Evolutionary conservation across 139 green algal species (phyloP).

Genomic region (Asterochloris erici): DNA sequence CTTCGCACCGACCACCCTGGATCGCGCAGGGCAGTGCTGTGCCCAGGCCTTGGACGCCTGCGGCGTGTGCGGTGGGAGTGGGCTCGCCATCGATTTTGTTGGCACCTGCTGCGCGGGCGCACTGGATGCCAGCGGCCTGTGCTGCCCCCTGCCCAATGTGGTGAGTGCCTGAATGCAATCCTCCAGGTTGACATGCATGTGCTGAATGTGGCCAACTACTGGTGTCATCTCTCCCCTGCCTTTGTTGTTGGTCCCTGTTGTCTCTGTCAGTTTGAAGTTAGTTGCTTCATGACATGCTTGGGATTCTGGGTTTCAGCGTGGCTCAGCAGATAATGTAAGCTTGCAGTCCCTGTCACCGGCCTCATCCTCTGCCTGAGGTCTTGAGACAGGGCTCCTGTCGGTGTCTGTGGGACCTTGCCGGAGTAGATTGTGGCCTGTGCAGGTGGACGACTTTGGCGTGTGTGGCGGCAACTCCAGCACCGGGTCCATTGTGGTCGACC

Average conservation of each 20-base stretch:
- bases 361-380: no score
- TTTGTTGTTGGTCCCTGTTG: background rate
- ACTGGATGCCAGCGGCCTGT: slow-evolving; percentile 43
- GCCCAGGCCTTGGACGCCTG: slow-evolving; percentile 37
- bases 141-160: slow-evolving; percentile 27
- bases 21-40: slow-evolving; percentile 42
- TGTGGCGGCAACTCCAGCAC: slow-evolving; percentile 41
- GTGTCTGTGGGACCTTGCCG: background rate
- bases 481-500: slow-evolving; percentile 27
- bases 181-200: background rate
- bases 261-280: no score
- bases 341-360: no score
- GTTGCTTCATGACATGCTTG: no score
- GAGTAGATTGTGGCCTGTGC: no score
- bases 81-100: slow-evolving; percentile 28
- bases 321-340: no score
- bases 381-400: background rate
- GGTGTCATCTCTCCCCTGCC: no score
- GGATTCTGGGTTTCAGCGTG: no score
- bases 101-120: slow-evolving; percentile 29
- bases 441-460: slow-evolving; percentile 53
- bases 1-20: slow-evolving; percentile 16
- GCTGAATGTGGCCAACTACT: background rate
- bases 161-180: slow-evolving; percentile 1
- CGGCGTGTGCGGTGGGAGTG: slow-evolving; percentile 44